Base-by-base conservation (phyloP, 768 basidiomycete species). In the Holtermannia corniformis region DNA sequence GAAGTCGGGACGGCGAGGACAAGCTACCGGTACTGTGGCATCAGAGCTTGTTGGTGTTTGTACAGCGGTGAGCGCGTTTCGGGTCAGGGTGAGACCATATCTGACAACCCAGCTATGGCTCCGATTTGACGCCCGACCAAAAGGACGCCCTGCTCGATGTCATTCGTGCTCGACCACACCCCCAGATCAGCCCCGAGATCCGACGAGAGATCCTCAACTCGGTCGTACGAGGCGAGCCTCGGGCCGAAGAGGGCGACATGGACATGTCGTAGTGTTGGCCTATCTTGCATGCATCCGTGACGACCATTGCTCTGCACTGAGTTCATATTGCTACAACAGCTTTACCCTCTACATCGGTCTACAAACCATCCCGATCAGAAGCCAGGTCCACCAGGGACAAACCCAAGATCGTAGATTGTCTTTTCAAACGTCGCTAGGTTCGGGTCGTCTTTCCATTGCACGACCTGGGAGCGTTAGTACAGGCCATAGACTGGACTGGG, bases 11-110 rank as follows among this genome's bases (percentile, higher is more conserved):
- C 46, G 72, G 68, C 0, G 75, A 81, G 1, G 83, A 85, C 44
- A 83, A 83, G 68, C 78, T 97, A 25, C 93, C 95, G n/a, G 95
- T 97, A 12, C 77, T 99, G 11, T 99, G 95, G 95, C 89, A 99
- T 71, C 95, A 99, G 73, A 88, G 87, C 70, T 77, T 99, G 50
- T 78, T 99, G 21, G 88, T 92, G 2, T 96, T 97, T 70, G 82
- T 81, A 37, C 95, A 99, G 74, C 78, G 93, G 91, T 90, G 42
- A 64, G 72, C 70, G 50, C 4, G 27, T 11, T 3, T 24, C 23
- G 5, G 45, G 12, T 27, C 44, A 22, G 21, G 25, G 45, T 3
- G 19, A 14, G 20, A 7, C 23, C 24, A 24, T 5, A 47, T 12
- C 20, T 23, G 25, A 37, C 21, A 2, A n/a, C 41, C n/a, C 63